Conservation (phyloP, 495 filamentous ascomycete genomes). For the Podospora appendiculata region DNA sequence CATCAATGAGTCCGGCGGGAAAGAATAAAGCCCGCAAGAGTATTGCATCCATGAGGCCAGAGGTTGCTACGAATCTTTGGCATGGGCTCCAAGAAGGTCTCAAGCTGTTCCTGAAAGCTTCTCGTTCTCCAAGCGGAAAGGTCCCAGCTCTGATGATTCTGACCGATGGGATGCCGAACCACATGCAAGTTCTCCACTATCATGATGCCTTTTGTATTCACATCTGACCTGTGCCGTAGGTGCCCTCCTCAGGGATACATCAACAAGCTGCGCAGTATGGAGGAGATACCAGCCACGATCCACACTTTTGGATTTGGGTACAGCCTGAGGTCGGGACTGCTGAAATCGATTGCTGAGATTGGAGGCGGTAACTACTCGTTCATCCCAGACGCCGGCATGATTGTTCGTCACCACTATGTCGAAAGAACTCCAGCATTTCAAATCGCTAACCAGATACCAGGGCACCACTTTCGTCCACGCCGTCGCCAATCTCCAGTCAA, state of each 20-base stretch:
- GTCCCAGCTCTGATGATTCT: constrained; percentile 38
- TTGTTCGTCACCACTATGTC: constrained; percentile 17
- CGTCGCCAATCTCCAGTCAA: constrained; percentile 39
- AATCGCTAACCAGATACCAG: constrained; percentile 3
- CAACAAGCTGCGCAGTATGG: constrained; percentile 25
- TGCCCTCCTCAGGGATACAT: constrained; percentile 29
- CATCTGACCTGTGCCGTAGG: not conserved
- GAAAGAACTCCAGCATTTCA: not conserved
- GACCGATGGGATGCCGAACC: constrained; percentile 39
- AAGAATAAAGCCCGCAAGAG: constrained; percentile 20
- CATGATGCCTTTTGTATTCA: not conserved
- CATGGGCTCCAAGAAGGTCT: constrained; percentile 29
- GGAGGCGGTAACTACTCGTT: constrained; percentile 38
- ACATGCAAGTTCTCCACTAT: constrained; percentile 15
- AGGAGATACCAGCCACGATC: constrained; percentile 27
- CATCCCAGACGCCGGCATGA: constrained; percentile 42
- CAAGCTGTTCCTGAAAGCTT: constrained; percentile 18
- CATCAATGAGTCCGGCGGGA: constrained; percentile 23
- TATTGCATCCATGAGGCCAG: constrained; percentile 23
- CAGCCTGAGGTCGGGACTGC: constrained; percentile 27
- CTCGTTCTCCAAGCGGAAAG: constrained; percentile 5
- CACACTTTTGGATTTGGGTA: constrained; percentile 44
- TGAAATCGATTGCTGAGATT: constrained; percentile 38
- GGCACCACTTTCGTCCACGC: constrained; percentile 40
- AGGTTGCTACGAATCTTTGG: constrained; percentile 34